Evolutionary conservation across 225 moss, liverwort and hornwort genomes (phyloP), one percentile per base, ranked within the genome.

Genomic region (Polytrichum commune): DNA sequence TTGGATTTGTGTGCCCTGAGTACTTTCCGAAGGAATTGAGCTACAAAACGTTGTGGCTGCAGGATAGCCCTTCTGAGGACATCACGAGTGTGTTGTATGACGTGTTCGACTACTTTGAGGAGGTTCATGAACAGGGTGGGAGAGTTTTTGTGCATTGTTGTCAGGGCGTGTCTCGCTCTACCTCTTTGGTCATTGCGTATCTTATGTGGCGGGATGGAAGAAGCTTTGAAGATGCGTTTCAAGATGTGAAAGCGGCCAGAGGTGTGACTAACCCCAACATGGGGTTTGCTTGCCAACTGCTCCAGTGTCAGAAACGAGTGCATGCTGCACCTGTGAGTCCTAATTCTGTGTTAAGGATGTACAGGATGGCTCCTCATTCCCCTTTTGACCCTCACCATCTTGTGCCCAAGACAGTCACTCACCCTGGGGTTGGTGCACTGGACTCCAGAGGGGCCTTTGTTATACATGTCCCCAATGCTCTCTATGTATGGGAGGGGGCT

Each of bases 91-190:
- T 87, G 24, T 74, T 87, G 24, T 84, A 87, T 72, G 87, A 87
- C 68, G 84, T 87, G 32, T 87, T 87, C 72, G 84, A 87, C 68
- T 84, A 81, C 60, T 87, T 87, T 69, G 84, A 87, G 78, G 87
- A 84, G 72, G 87, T 87, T 33, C 68, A 74, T 56, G 74, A 81
- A 72, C 38, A 71, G 29, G 74, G 74, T 61, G 81, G 84, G 54
- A 65, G 70, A 29, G 75, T 87, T 4, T 84, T 87, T 81, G 87
- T 87, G 64, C 87, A 87, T 70, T 87, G 84, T 66, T 87, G 76
- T 69, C 84, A 87, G 70, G 87, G 87, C 3, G 81, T 87, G 54
- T 87, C 87, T 0, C 74, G 84, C 60, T 87, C 84, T 6, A 84
- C 87, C 56, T 84, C 87, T 53, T 77, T 87, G 46, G 87, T 84